A percentile compares a stretch with the other conserved stretches of the same genome.
Conservation (phyloP, 805 yeast genomes). For the Barnettozyma siamensis region DNA sequence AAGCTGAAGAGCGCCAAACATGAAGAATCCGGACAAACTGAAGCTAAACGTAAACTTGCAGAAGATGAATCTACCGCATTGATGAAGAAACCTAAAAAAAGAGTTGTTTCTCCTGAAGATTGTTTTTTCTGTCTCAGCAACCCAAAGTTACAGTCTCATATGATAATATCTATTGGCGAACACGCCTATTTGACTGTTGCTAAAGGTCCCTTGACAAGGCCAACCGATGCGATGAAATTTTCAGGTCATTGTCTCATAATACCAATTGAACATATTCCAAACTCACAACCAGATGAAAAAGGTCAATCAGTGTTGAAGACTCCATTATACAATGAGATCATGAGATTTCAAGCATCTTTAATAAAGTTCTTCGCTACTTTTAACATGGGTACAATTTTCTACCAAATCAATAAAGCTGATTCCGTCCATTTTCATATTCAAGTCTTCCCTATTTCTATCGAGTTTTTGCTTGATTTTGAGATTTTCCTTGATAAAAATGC, state of each 20-base stretch:
- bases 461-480: constrained; percentile 38
- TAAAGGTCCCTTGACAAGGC: constrained; percentile 74
- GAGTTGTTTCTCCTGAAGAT: constrained; percentile 45
- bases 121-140: constrained; percentile 86
- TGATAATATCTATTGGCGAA: constrained; percentile 72
- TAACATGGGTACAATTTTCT: constrained; percentile 51
- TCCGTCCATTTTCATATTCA: constrained; percentile 78
- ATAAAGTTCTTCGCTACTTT: constrained; percentile 39
- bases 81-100: constrained; percentile 23
- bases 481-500: constrained; percentile 39
- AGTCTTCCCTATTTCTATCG: constrained; percentile 59
- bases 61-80: constrained; percentile 6
- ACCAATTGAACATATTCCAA: constrained; percentile 71
- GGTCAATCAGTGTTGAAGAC: constrained; percentile 22
- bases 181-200: constrained; percentile 68
- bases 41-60: constrained; percentile 11
- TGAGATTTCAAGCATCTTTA: constrained; percentile 41
- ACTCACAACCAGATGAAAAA: constrained; percentile 24
- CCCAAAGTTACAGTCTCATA: constrained; percentile 69
- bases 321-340: constrained; percentile 39
- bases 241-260: constrained; percentile 81
- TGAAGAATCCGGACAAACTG: not conserved
- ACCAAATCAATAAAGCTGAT: constrained; percentile 58
- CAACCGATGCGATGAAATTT: constrained; percentile 43
- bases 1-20: constrained; percentile 2